Evolutionary conservation across 768 basidiomycete genomes (phyloP), one percentile per base, ranked within the genome.

Genomic region (Mycena chlorophos): DNA sequence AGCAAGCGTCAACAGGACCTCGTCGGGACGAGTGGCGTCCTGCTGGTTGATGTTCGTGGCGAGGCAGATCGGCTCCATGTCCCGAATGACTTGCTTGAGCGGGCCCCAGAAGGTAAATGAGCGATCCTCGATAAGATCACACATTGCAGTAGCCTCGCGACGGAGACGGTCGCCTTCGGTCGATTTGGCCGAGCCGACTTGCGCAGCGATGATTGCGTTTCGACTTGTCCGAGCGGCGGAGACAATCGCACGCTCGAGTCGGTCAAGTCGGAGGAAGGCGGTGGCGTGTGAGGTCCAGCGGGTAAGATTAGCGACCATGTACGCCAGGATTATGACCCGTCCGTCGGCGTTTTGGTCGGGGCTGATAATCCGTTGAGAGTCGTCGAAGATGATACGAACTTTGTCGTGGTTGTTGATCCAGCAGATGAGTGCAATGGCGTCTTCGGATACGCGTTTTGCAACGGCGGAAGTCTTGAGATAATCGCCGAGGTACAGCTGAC

Each of bases 231-330:
- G 19, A 13, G 54, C 52, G 3, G 56, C 58, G 22, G 25, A 23
- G 20, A 42, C 25, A 8, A 63, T 49, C 0, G 61, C 14, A 12
- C 31, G 22, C 14, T 48, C 20, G 19, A 57, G 28, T 14, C 6
- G 16, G 38, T 48, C 29, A 14, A 62, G 45, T 0, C 57, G 57
- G 20, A 31, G 19, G 30, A 53, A 62, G 0, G 61, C 57, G n/a
- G 55, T 25, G 29, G 16, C 55, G 38, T 62, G 61, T 2, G 61
- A 57, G 1, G 62, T 63, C 62, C 62, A 63, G 13, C 58, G 58
- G 1, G 62, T 60, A 34, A 63, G 47, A 29, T 63, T 63, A 2
- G 62, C 58, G 3, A 55, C 45, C 8, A 63, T 22, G 30, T 60
- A 60, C 2, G 46, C 46, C 5, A 62, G 57, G 17, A 62, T 49